Percentiles rank a stretch among this genome's conserved stretches.
phyloP scores from a whole-genome alignment of 306 rosid genomes.

The Begonia masoniana region DNA sequence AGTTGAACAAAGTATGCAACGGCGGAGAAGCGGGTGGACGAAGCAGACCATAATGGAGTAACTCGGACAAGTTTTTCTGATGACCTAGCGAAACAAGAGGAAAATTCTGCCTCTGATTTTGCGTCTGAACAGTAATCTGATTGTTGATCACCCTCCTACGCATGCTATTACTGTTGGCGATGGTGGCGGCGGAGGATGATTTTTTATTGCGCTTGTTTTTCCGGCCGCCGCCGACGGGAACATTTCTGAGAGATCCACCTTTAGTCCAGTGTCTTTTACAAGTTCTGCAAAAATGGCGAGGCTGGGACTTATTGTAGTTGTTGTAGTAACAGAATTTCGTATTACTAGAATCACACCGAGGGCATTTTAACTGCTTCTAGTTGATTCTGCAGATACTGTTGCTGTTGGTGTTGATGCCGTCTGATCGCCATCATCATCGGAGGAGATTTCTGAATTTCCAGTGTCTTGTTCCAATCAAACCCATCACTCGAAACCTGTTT shows the following conservation, averaged over 20 bases:
- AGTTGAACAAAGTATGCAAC: too few species aligned
- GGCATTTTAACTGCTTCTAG: conserved; percentile 66
- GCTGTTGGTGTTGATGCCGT: conserved; percentile 14
- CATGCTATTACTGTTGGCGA: not conserved
- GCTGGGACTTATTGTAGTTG: conserved; percentile 89
- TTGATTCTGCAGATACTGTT: conserved; percentile 15
- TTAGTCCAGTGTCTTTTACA: conserved; percentile 99
- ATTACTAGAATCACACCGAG: conserved; percentile 78
- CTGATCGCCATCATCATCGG: conserved; percentile 10
- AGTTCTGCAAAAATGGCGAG: conserved; percentile 85
- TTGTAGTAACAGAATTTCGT: conserved; percentile 97
- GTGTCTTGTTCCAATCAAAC: conserved; percentile 46
- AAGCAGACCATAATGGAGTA: too few species aligned
- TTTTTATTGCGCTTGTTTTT: conserved; percentile 58
- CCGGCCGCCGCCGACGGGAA: conserved; percentile 87
- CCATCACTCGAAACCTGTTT: conserved; percentile 63
- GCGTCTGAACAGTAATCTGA: not conserved
- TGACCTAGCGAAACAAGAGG: conserved; percentile 1
- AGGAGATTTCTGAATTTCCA: conserved; percentile 32
- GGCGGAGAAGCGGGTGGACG: too few species aligned
- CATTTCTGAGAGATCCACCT: conserved; percentile 90
- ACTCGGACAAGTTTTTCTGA: conserved; percentile 4
- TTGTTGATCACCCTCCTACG: conserved; percentile 6
- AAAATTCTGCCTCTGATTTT: conserved; percentile 1
- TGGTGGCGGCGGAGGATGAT: conserved; percentile 5